Evolutionary conservation across 1,284 basidiomycete species (phyloP), one percentile per base, ranked within the genome.

Genomic region (Schizophyllum amplum): DNA sequence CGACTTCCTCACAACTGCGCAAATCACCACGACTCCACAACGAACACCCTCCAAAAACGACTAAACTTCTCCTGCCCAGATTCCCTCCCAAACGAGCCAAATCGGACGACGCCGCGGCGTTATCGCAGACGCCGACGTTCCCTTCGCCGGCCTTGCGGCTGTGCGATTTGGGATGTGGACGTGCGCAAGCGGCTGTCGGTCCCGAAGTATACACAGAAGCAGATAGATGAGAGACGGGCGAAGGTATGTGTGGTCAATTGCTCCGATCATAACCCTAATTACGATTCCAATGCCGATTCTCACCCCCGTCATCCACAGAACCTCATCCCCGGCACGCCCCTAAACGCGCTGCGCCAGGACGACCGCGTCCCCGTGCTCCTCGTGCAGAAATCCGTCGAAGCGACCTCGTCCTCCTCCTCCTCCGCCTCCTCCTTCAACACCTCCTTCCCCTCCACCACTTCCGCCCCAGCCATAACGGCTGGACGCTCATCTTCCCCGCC

Each of bases 301-400:
- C 33, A 42, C 33, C 7, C 7, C 25, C 53, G 21, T 54, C 33
- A 47, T 49, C 50, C 57, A 23, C 61, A 92, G 88, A 82, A 85
- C 60, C 73, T 84, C 5, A 72, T 93, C 2, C 94, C 94, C 1
- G 94, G 94, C 1, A 86, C 82, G 0, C 71, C 74, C 4, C 79
- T 97, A 0, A 72, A 75, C 13, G 76, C 90, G 0, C 72, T 79
- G 5, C 79, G 80, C 1, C 78, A 89, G 62, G 94, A 97, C 66
- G 83, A 91, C 67, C 83, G 86, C 13, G 74, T 97, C 5, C 92
- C 94, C 0, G 70, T 94, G 51, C 71, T 97, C 27, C 77, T 97
- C 42, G 80, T 95, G 9, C 90, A 93, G 68, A 81, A 82, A n/a
- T 87, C 88, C 1, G 65, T 90, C n/a, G 79, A 82, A 61, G 64